A percentile compares a stretch with the other conserved stretches of the same genome.
Evolutionary conservation across 768 basidiomycete genomes (phyloP).

Genomic region (Boletus bicolor): DNA sequence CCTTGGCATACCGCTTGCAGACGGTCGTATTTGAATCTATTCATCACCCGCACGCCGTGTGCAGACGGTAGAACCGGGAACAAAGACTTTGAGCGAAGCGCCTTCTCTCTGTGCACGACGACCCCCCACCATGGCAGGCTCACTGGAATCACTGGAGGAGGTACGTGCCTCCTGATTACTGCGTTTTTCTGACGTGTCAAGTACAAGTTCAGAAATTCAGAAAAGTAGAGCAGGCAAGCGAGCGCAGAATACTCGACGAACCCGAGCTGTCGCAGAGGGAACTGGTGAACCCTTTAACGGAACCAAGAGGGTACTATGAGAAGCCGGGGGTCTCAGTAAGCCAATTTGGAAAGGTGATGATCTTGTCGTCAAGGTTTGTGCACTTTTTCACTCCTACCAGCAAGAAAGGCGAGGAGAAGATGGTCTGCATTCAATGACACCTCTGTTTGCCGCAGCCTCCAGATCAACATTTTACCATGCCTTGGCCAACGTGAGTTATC

Average conservation of each 20-base stretch:
- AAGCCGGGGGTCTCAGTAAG: slow-evolving; percentile 57
- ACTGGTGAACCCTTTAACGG: slow-evolving; percentile 19
- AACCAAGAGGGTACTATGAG: slow-evolving; percentile 34
- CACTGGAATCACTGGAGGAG: slow-evolving; percentile 31
- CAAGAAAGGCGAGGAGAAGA: slow-evolving; percentile 24
- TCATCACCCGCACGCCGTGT: slow-evolving; percentile 10
- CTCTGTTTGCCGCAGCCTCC: slow-evolving; percentile 40
- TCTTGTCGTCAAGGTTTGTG: not conserved
- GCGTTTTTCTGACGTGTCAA: not conserved
- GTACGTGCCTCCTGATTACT: slow-evolving; percentile 10
- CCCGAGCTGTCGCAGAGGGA: slow-evolving; percentile 12
- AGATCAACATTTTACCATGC: slow-evolving; percentile 47
- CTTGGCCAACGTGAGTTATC: slow-evolving; percentile 38
- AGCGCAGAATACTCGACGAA: slow-evolving; percentile 44
- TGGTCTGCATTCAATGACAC: slow-evolving; percentile 20
- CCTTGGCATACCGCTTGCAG: not conserved
- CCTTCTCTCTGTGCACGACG: not conserved
- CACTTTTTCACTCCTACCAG: slow-evolving; percentile 11
- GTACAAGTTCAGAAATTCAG: slow-evolving; percentile 47
- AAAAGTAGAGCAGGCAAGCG: slow-evolving; percentile 55
- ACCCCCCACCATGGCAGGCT: slow-evolving; percentile 16
- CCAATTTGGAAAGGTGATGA: slow-evolving; percentile 55
- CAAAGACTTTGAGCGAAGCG: not conserved
- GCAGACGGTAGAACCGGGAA: not conserved
- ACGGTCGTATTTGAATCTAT: slow-evolving; percentile 1